Percentiles rank a stretch among this genome's conserved stretches.
phyloP scores from a whole-genome alignment of 108 stramenopile species.

The Fragilaria radians region DNA sequence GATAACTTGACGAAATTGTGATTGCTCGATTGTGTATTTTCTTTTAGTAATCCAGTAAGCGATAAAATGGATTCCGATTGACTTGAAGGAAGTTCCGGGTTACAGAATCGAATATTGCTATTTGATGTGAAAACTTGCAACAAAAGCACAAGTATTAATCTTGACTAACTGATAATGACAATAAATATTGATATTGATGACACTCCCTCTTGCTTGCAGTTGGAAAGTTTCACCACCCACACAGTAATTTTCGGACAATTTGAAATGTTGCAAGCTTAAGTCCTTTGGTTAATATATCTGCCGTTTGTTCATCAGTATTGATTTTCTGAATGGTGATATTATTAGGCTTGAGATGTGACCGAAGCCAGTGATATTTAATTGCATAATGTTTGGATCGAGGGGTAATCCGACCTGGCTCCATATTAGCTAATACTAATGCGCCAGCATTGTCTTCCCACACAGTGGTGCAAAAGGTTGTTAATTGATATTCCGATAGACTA shows the following conservation, averaged over 20 bases:
- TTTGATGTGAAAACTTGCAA: no score
- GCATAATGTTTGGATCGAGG: slow-evolving; percentile 40
- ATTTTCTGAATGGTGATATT: slow-evolving; percentile 6
- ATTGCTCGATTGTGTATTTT: no score
- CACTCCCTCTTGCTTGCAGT: no score
- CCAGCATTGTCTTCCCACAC: slow-evolving; percentile 45
- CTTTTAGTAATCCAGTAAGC: no score
- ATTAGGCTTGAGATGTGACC: slow-evolving; percentile 10
- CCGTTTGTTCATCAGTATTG: slow-evolving; percentile 14
- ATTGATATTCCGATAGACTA: not conserved
- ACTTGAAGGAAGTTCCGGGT: no score
- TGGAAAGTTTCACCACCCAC: slow-evolving; percentile 4
- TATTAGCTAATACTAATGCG: slow-evolving; percentile 21
- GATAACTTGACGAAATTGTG: no score
- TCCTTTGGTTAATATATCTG: slow-evolving; percentile 9
- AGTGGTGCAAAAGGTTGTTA: slow-evolving; percentile 13
- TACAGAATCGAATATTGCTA: no score
- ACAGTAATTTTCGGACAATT: not conserved
- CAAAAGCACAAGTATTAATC: no score
- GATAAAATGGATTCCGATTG: no score
- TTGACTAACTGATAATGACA: no score
- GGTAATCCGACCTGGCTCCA: slow-evolving; percentile 19
- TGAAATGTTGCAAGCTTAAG: not conserved
- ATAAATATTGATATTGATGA: no score
- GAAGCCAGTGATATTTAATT: slow-evolving; percentile 45